Evolutionary conservation across 805 yeast species (phyloP).

Genomic region (Yarrowia bubula): DNA sequence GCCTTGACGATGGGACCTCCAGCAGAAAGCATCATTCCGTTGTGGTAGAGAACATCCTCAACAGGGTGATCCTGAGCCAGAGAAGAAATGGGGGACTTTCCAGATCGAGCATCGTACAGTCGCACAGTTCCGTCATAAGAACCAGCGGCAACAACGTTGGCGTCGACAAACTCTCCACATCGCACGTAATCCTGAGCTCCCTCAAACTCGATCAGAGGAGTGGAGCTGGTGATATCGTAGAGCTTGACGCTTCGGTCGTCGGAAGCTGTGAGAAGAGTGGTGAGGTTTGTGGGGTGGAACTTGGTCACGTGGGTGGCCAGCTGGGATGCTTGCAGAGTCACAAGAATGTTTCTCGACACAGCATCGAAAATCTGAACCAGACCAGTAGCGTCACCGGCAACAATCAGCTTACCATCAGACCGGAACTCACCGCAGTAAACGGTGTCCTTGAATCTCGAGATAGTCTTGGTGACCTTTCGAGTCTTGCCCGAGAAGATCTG

Average conservation of each 20-base stretch:
- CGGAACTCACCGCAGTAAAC: slow-evolving; percentile 91
- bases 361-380: slow-evolving; percentile 88
- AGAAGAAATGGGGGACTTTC: slow-evolving; percentile 54
- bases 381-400: slow-evolving; percentile 95
- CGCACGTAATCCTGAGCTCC: slow-evolving; percentile 88
- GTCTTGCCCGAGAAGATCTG: slow-evolving; percentile 94
- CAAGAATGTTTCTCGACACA: slow-evolving; percentile 70
- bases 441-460: slow-evolving; percentile 82
- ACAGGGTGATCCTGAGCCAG: slow-evolving; percentile 79
- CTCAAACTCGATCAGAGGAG: slow-evolving; percentile 67
- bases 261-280: slow-evolving; percentile 79
- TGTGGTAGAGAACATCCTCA: slow-evolving; percentile 74
- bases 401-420: slow-evolving; percentile 83
- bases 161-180: slow-evolving; percentile 74
- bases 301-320: slow-evolving; percentile 93
- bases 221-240: slow-evolving; percentile 81
- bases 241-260: slow-evolving; percentile 86
- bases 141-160: slow-evolving; percentile 84
- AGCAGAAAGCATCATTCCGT: slow-evolving; percentile 74
- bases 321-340: slow-evolving; percentile 75
- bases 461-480: slow-evolving; percentile 83
- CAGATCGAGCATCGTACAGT: slow-evolving; percentile 73
- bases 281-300: slow-evolving; percentile 75
- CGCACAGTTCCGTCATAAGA: slow-evolving; percentile 88
- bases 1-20: slow-evolving; percentile 81